Base-by-base conservation (phyloP, 163 green algal genomes). In the Prototheca wickerhamii region DNA sequence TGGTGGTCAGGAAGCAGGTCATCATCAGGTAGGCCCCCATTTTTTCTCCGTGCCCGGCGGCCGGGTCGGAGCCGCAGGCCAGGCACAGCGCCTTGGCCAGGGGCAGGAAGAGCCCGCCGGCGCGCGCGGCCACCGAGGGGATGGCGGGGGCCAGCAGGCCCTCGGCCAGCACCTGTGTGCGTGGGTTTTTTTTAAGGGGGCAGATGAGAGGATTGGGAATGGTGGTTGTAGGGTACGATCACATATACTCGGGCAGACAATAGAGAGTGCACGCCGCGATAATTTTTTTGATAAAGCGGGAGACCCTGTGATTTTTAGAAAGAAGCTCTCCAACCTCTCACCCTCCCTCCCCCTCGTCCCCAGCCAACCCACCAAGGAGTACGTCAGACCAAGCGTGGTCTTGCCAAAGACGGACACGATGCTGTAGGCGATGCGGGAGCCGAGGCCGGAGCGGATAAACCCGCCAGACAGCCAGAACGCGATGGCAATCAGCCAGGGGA, bases 371-470 rank as follows among this genome's bases (percentile, higher is more conserved):
- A 84, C 83, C 61, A 98, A 76, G 25, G 77, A 88, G 77, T 97
- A 97, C n/a, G 87, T 95, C 44, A 98, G 80, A 29, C 92, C 93
- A 33, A 99, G 81, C 2, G 91, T 97, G 63, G 93, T 97, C 82
- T 95, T 94, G 44, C 93, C 93, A 68, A 99, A 95, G 0, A 86
- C 71, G 6, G 81, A 80, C 35, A 98, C 89, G 62, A 98, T 96
- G 70, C 70, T 75, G 79, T 98, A 99, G 7, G 93, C 91, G 35
- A 99, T 94, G 63, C 93, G 85, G 66, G 95, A 92, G 72, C 93
- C 93, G 60, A 99, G 85, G 37, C 93, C 93, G 32, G 89, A 96
- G 73, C 98, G 97, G 83, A 97, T 97, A 84, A 99, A 98, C 59
- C 91, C 94, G 33, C 87, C 84, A 10, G 92, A 93, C 51, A 99